Evolutionary conservation across 2,329 filamentous ascomycete species (phyloP).

Genomic region (Didymella segeticola): DNA sequence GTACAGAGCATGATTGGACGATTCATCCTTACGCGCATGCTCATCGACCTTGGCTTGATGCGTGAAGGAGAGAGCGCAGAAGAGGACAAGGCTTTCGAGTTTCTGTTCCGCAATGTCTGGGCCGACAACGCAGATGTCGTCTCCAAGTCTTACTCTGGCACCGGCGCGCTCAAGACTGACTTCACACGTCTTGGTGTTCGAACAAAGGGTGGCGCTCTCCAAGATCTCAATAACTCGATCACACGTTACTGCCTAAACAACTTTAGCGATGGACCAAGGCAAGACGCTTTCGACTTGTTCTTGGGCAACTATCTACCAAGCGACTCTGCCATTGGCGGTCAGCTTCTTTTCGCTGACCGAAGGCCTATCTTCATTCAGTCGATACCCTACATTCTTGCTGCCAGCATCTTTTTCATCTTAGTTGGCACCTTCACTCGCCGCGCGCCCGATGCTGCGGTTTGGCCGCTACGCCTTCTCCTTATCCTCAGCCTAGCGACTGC

Average conservation of each 20-base stretch:
- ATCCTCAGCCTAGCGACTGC: conserved; percentile 77
- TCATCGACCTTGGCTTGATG: conserved; percentile 83
- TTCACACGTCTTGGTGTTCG: conserved; percentile 92
- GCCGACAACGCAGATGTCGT: conserved; percentile 98
- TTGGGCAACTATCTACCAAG: conserved; percentile 83
- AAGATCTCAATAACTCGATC: conserved; percentile 86
- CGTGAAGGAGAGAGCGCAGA: conserved; percentile 77
- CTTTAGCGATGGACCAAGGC: conserved; percentile 89
- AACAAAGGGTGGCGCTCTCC: conserved; percentile 82
- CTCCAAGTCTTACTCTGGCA: conserved; percentile 90
- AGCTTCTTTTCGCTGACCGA: conserved; percentile 80
- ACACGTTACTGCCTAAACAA: conserved; percentile 94
- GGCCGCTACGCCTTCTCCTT: conserved; percentile 82
- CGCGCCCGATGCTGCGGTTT: conserved; percentile 74
- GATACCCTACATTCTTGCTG: conserved; percentile 89
- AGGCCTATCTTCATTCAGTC: conserved; percentile 87
- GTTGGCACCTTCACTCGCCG: conserved; percentile 76
- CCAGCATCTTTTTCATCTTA: conserved; percentile 82
- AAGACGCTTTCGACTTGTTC: conserved; percentile 96
- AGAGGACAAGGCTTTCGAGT: conserved; percentile 82
- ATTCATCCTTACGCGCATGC: conserved; percentile 85
- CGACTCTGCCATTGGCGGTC: conserved; percentile 71
- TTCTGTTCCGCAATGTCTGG: conserved; percentile 96
- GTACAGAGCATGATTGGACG: conserved; percentile 97
- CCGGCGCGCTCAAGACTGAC: conserved; percentile 96